A percentile compares a stretch with the other conserved stretches of the same genome.
phyloP scores from a whole-genome alignment of 768 basidiomycete genomes.

The Lepiota venenata region DNA sequence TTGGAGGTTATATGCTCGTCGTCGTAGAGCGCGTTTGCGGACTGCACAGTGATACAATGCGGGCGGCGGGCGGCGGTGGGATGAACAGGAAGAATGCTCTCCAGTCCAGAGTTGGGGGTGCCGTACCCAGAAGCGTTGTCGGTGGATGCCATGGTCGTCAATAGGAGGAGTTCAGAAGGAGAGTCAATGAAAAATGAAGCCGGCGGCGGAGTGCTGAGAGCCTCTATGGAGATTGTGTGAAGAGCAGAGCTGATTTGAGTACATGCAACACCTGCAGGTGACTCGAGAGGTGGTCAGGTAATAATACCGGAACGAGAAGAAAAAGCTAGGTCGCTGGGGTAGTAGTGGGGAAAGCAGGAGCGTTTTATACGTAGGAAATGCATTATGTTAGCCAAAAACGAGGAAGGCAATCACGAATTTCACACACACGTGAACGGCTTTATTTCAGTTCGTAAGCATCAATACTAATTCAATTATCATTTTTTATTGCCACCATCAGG shows the following conservation, averaged over 20 bases:
- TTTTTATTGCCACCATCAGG: no score
- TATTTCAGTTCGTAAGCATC: background rate
- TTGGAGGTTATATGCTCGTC: slow-evolving; percentile 81
- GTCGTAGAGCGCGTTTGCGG: slow-evolving; percentile 76
- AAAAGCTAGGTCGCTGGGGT: slow-evolving; percentile 8
- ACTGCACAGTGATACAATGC: slow-evolving; percentile 74
- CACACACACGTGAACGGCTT: background rate
- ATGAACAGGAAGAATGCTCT: slow-evolving; percentile 69
- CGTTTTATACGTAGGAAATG: slow-evolving; percentile 14
- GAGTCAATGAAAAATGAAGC: slow-evolving; percentile 51
- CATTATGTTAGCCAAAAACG: slow-evolving; percentile 4
- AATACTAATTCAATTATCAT: background rate
- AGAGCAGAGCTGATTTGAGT: slow-evolving; percentile 91
- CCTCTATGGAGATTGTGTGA: slow-evolving; percentile 89
- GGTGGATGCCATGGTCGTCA: slow-evolving; percentile 45
- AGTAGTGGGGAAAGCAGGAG: slow-evolving; percentile 3
- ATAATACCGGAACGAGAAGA: slow-evolving; percentile 13
- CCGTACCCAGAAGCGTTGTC: slow-evolving; percentile 62
- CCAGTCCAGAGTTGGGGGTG: slow-evolving; percentile 71
- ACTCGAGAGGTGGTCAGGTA: slow-evolving; percentile 21
- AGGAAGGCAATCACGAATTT: slow-evolving; percentile 11
- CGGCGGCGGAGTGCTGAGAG: slow-evolving; percentile 75
- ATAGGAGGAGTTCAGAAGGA: slow-evolving; percentile 18
- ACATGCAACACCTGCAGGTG: slow-evolving; percentile 72
- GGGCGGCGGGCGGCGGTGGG: slow-evolving; percentile 83